These are phyloP conservation scores for Colletotrichum sp. DNA, from an alignment of 2,329 filamentous ascomycete species.

Conservation along the genomic window DNA sequence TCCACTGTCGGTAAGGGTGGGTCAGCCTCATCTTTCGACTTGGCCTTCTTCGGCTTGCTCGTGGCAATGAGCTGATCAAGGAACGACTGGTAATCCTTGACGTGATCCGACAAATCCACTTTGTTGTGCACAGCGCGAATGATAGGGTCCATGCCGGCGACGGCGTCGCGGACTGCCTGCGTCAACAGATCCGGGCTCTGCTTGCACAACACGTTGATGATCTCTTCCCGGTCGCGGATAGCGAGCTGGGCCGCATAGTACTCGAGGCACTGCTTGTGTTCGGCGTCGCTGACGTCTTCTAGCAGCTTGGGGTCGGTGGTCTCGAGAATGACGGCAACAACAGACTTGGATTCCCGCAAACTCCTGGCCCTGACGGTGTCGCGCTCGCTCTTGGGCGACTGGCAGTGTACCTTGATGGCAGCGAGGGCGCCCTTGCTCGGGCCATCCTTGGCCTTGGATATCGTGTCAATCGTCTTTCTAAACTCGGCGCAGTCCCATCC, in stretches of 20 bases:
- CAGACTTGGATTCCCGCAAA: slow-evolving; percentile 56
- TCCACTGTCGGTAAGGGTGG: slow-evolving; percentile 62
- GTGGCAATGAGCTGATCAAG: slow-evolving; percentile 73
- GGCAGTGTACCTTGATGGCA: slow-evolving; percentile 64
- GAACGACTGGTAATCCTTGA: slow-evolving; percentile 72
- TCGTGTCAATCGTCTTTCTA: slow-evolving; percentile 65
- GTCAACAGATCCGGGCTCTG: slow-evolving; percentile 77
- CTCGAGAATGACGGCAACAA: slow-evolving; percentile 70
- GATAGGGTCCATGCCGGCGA: slow-evolving; percentile 75
- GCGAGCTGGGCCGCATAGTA: slow-evolving; percentile 76
- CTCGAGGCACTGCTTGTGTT: slow-evolving; percentile 70
- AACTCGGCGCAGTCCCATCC: slow-evolving; percentile 77
- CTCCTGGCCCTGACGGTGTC: slow-evolving; percentile 65
- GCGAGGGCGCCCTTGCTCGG: slow-evolving; percentile 66
- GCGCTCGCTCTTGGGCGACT: slow-evolving; percentile 58
- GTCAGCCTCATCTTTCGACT: slow-evolving; percentile 35
- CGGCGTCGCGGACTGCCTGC: slow-evolving; percentile 65
- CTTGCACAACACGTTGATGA: slow-evolving; percentile 70
- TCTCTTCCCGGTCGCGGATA: slow-evolving; percentile 74
- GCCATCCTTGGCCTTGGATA: slow-evolving; percentile 65
- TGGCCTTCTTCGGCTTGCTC: slow-evolving; percentile 48
- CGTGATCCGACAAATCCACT: slow-evolving; percentile 72
- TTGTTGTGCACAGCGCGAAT: slow-evolving; percentile 74
- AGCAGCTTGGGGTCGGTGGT: slow-evolving; percentile 50
- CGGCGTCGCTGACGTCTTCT: slow-evolving; percentile 56